Evolutionary conservation across 2,329 filamentous ascomycete species (phyloP).

Genomic region (Podosphaera xanthii): DNA sequence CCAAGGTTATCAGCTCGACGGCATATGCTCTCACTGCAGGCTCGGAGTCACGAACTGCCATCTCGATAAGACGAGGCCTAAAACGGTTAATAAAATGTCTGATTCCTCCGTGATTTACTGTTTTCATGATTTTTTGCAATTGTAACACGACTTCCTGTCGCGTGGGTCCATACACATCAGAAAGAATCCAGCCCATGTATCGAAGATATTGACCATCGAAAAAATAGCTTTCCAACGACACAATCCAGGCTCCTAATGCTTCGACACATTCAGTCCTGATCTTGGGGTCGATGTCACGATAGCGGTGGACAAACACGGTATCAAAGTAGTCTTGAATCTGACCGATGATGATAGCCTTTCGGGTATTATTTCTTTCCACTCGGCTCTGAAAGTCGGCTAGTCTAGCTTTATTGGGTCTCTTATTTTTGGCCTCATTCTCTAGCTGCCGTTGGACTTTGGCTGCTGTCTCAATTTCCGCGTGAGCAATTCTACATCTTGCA

Average conservation of each 20-base stretch:
- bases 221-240: slow-evolving; percentile 62
- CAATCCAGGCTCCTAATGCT: slow-evolving; percentile 74
- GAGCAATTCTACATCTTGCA: slow-evolving; percentile 51
- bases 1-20: slow-evolving; percentile 58
- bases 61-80: slow-evolving; percentile 68
- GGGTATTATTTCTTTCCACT: slow-evolving; percentile 24
- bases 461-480: slow-evolving; percentile 45
- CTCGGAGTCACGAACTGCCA: slow-evolving; percentile 72
- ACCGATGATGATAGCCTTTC: slow-evolving; percentile 36
- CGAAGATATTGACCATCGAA: slow-evolving; percentile 77
- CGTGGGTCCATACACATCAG: slow-evolving; percentile 51
- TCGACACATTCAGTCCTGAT: slow-evolving; percentile 77
- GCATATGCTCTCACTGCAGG: slow-evolving; percentile 55
- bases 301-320: slow-evolving; percentile 82
- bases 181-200: slow-evolving; percentile 89
- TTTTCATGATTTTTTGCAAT: slow-evolving; percentile 54
- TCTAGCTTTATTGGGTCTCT: slow-evolving; percentile 55
- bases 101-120: slow-evolving; percentile 52
- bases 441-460: slow-evolving; percentile 59
- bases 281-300: slow-evolving; percentile 75
- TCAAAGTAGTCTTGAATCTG: slow-evolving; percentile 67
- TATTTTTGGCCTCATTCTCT: slow-evolving; percentile 53
- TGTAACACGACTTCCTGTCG: slow-evolving; percentile 75
- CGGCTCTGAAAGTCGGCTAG: slow-evolving; percentile 50
- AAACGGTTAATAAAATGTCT: slow-evolving; percentile 90